A percentile compares a stretch with the other conserved stretches of the same genome.
These are phyloP conservation scores for Stromatinia cepivora DNA, from an alignment of 2,329 filamentous ascomycete species.

Conservation along the genomic window DNA sequence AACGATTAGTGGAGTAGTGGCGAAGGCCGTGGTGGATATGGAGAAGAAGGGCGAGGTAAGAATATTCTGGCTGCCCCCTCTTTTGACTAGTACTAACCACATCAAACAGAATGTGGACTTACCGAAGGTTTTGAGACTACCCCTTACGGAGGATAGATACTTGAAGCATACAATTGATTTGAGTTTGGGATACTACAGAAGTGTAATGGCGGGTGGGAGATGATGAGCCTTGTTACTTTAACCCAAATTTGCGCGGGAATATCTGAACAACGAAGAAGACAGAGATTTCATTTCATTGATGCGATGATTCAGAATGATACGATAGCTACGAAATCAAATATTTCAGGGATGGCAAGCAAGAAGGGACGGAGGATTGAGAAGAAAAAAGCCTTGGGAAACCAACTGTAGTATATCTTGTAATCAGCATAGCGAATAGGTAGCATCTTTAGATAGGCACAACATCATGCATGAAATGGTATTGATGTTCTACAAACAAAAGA, in stretches of 20 bases:
- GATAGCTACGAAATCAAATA: conserved; percentile 23
- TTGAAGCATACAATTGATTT: conserved; percentile 69
- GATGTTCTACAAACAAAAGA: conserved; percentile 17
- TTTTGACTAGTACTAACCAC: neutral
- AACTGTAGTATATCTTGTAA: conserved; percentile 28
- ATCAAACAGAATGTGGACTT: conserved; percentile 45
- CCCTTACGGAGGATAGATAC: conserved; percentile 71
- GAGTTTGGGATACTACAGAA: conserved; percentile 64
- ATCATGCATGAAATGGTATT: conserved; percentile 24
- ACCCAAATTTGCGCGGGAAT: conserved; percentile 6
- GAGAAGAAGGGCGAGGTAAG: conserved; percentile 59
- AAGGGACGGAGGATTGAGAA: conserved; percentile 33
- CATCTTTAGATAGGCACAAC: conserved; percentile 20
- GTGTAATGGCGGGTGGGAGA: conserved; percentile 35
- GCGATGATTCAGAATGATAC: conserved; percentile 27
- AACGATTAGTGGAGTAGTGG: conserved; percentile 77
- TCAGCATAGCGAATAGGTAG: conserved; percentile 31
- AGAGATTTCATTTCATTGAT: conserved; percentile 1
- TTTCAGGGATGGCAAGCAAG: conserved; percentile 30
- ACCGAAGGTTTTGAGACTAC: conserved; percentile 57
- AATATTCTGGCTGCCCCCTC: conserved; percentile 26
- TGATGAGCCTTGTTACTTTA: conserved; percentile 23
- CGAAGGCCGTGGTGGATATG: conserved; percentile 60
- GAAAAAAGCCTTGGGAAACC: conserved; percentile 27
- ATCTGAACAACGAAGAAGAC: conserved; percentile 1